These are phyloP conservation scores for Stachybotrys echinatus DNA, from an alignment of 2,329 filamentous ascomycete species.

Conservation along the genomic window DNA sequence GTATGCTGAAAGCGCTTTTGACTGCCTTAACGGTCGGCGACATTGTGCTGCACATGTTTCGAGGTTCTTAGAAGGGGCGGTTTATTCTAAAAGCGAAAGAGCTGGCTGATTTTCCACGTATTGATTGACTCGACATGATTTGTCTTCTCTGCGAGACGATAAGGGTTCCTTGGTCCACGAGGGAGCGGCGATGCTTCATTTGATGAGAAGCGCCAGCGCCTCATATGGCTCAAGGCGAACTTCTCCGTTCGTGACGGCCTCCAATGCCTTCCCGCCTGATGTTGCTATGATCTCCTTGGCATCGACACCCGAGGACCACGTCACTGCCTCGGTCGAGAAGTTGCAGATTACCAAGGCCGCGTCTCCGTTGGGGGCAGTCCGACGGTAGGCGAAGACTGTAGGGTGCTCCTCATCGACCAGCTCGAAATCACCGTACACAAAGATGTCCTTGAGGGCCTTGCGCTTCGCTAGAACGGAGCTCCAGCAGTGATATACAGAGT, in stretches of 20 bases:
- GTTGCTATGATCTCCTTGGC: constrained; percentile 28
- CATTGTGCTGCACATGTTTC: constrained; percentile 24
- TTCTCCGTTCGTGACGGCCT: constrained; percentile 17
- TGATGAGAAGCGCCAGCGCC: constrained; percentile 26
- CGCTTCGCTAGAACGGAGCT: constrained; percentile 51
- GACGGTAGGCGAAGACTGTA: constrained; percentile 30
- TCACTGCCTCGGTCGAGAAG: constrained; percentile 26
- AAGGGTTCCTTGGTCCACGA: no score
- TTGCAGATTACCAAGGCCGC: constrained; percentile 32
- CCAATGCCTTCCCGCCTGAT: constrained; percentile 19
- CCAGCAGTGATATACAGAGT: constrained; percentile 59
- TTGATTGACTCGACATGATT: no score
- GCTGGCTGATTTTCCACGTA: no score
- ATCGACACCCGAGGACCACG: constrained; percentile 20
- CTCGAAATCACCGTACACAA: constrained; percentile 59
- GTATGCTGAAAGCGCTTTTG: not conserved
- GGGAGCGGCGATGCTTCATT: no score
- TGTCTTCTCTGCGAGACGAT: no score
- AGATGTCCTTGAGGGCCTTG: constrained; percentile 55
- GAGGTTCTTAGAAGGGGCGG: not conserved
- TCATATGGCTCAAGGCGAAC: constrained; percentile 31
- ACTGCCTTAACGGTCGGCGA: not conserved
- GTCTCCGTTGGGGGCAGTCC: constrained; percentile 22
- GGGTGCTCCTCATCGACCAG: constrained; percentile 30
- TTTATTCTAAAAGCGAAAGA: not conserved